Percentiles rank a stretch among this genome's conserved stretches.
Conservation (phyloP, 2,329 filamentous ascomycete genomes). For the Davidsoniella virescens region DNA sequence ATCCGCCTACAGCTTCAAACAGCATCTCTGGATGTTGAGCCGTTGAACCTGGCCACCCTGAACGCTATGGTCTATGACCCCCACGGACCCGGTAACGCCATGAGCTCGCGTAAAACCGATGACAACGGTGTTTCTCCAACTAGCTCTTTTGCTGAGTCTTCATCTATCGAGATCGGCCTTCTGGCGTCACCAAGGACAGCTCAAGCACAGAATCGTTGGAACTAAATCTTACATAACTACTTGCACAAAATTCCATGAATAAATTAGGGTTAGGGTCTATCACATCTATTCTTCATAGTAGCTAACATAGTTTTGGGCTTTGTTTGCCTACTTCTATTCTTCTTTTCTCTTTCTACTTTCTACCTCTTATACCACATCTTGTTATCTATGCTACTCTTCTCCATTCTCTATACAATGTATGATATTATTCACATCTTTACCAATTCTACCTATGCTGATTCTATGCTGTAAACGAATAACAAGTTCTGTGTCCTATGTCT, state of each 20-base stretch:
- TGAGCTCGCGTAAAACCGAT: conserved; percentile 20
- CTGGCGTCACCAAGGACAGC: conserved; percentile 5
- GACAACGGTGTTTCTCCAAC: conserved; percentile 17
- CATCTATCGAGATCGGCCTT: conserved; percentile 8
- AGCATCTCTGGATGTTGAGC: not conserved
- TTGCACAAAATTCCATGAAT: not conserved
- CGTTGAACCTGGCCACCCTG: conserved; percentile 20
- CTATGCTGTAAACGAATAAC: no score
- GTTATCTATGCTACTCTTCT: not conserved
- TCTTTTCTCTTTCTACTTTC: no score
- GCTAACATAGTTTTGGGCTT: not conserved
- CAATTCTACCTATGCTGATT: not conserved
- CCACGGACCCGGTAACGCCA: conserved; percentile 19
- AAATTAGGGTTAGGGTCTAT: not conserved
- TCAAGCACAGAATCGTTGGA: conserved; percentile 1
- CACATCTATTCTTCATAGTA: not conserved
- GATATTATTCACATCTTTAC: not conserved
- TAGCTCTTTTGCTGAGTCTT: not conserved
- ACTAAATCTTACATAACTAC: not conserved
- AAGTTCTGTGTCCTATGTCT: not conserved
- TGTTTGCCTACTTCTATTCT: no score
- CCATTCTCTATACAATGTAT: not conserved
- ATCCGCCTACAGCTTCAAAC: conserved; percentile 1
- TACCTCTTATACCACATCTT: no score
- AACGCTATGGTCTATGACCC: conserved; percentile 38